Conservation (phyloP, 2,329 filamentous ascomycete genomes). For the Torrubiella hemipterigena region DNA sequence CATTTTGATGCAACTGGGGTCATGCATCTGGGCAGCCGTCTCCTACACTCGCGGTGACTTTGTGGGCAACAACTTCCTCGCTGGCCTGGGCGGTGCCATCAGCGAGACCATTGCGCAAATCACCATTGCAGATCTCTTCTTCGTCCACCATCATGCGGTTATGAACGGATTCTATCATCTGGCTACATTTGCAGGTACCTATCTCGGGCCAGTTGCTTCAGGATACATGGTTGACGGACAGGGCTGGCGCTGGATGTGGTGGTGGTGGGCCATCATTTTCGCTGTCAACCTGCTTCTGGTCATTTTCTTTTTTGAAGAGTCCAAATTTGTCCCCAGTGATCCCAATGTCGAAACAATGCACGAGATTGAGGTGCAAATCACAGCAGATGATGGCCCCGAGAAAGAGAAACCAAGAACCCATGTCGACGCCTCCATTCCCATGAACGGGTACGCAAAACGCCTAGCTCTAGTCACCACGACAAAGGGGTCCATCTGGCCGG, state of each 20-base stretch:
- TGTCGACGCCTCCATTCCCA: constrained; percentile 9
- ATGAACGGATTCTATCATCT: constrained; percentile 35
- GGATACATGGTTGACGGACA: constrained; percentile 13
- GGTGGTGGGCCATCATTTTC: constrained; percentile 13
- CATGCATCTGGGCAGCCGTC: constrained; percentile 26
- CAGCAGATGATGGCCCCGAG: background rate
- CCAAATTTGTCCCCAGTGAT: constrained; percentile 7
- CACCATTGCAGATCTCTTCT: constrained; percentile 21
- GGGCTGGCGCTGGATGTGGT: constrained; percentile 27
- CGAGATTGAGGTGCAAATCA: background rate
- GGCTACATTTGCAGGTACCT: constrained; percentile 14
- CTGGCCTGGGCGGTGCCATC: constrained; percentile 22
- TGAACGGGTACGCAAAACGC: constrained; percentile 10
- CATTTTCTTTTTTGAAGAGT: constrained; percentile 22
- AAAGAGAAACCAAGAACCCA: constrained; percentile 26
- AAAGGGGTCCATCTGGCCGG: constrained; percentile 4
- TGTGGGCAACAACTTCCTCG: constrained; percentile 24
- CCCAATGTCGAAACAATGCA: background rate
- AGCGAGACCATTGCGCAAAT: constrained; percentile 26
- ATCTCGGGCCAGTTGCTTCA: constrained; percentile 16
- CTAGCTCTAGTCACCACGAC: constrained; percentile 12
- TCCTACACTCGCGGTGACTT: constrained; percentile 28
- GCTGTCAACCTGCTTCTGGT: constrained; percentile 9
- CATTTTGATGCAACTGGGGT: constrained; percentile 22
- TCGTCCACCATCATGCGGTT: constrained; percentile 19